Conservation (phyloP, 108 stramenopile species). For the Stephanodiscus triporus region DNA sequence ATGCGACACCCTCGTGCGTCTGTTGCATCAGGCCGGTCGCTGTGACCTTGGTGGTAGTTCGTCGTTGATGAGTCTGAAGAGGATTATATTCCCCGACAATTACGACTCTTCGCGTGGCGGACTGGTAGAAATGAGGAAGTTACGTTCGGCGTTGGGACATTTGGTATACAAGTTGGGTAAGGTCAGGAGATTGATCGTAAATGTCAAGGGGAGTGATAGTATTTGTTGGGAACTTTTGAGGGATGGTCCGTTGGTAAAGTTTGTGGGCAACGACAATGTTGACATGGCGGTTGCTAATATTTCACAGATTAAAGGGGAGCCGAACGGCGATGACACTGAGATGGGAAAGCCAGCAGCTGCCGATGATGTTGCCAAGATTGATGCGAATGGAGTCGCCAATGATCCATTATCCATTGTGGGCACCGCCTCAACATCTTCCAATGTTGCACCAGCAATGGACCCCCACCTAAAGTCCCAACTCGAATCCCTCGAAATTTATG, state of each 20-base stretch:
- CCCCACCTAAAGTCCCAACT: conserved; percentile 25
- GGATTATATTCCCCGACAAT: conserved; percentile 49
- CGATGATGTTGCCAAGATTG: conserved; percentile 5
- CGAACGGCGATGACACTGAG: background rate
- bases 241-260: conserved; percentile 38
- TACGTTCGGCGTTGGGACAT: conserved; percentile 70
- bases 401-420: background rate
- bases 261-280: conserved; percentile 10
- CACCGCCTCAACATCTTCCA: background rate
- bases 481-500: conserved; percentile 56
- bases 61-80: conserved; percentile 57
- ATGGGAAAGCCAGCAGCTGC: conserved; percentile 3
- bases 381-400: background rate
- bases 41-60: conserved; percentile 22
- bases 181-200: conserved; percentile 46
- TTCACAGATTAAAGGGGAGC: background rate
- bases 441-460: conserved; percentile 14
- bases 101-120: conserved; percentile 58
- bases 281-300: background rate
- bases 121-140: conserved; percentile 66
- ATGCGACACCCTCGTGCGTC: conserved; percentile 61
- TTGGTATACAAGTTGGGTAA: conserved; percentile 72
- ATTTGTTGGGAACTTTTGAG: conserved; percentile 39
- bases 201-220: conserved; percentile 55
- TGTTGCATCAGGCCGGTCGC: conserved; percentile 52